Evolutionary conservation across 2,329 filamentous ascomycete genomes (phyloP).

Genomic region (Botrytis tulipae): DNA sequence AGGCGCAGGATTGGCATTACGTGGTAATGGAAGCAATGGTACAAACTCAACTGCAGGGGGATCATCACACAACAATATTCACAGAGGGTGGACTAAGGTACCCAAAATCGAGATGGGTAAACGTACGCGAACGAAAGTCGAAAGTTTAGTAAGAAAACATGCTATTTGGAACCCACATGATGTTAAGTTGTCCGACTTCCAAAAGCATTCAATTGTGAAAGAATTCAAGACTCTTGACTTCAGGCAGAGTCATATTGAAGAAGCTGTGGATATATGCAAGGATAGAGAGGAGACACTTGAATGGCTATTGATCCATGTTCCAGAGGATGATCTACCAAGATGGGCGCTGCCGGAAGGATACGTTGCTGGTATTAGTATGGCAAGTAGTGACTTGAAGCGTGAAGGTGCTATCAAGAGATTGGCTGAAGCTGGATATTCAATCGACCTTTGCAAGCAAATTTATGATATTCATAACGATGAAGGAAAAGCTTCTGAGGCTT

Average conservation of each 20-base stretch:
- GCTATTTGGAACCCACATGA: constrained; percentile 85
- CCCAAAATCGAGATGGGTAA: constrained; percentile 93
- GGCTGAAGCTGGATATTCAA: constrained; percentile 77
- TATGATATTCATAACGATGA: constrained; percentile 73
- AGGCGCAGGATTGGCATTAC: constrained; percentile 46
- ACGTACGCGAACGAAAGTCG: constrained; percentile 74
- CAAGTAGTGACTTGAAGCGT: constrained; percentile 73
- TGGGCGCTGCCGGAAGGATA: constrained; percentile 94
- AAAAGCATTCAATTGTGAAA: constrained; percentile 61
- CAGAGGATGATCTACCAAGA: constrained; percentile 89
- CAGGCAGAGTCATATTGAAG: constrained; percentile 82
- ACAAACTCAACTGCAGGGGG: constrained; percentile 38
- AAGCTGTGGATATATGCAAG: constrained; percentile 84
- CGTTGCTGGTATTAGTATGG: constrained; percentile 83
- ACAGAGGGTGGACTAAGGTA: constrained; percentile 77
- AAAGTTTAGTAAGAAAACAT: constrained; percentile 73
- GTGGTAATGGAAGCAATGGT: constrained; percentile 43
- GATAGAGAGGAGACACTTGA: constrained; percentile 90
- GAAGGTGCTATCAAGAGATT: constrained; percentile 83
- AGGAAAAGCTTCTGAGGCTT: constrained; percentile 69
- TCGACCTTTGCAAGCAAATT: constrained; percentile 76
- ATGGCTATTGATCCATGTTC: constrained; percentile 95
- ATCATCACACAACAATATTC: constrained; percentile 40
- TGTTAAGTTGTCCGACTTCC: constrained; percentile 58
- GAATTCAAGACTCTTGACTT: constrained; percentile 81